phyloP scores from a whole-genome alignment of 2,329 filamentous ascomycete genomes.

The Akanthomyces dipterigenus region DNA sequence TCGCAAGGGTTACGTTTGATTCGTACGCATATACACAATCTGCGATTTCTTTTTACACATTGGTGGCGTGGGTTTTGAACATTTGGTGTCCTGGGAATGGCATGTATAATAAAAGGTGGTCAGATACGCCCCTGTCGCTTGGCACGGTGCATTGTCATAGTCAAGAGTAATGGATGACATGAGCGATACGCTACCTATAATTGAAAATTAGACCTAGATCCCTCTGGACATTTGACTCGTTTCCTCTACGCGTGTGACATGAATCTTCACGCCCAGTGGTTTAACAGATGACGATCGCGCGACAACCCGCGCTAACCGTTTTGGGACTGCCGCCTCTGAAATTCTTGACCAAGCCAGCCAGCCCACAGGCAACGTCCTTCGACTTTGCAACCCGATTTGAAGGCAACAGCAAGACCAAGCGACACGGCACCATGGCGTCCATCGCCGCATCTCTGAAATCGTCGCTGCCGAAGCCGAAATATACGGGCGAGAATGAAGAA shows the following conservation, averaged over 20 bases:
- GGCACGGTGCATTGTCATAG: not conserved
- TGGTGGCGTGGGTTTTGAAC: slow-evolving; percentile 25
- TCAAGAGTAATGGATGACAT: slow-evolving; percentile 11
- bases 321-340: slow-evolving; percentile 23
- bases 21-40: slow-evolving; percentile 14
- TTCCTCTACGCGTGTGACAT: not conserved
- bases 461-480: slow-evolving; percentile 82
- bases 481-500: slow-evolving; percentile 84
- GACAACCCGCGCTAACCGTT: slow-evolving; percentile 22
- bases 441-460: slow-evolving; percentile 67
- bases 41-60: slow-evolving; percentile 21
- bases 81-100: slow-evolving; percentile 20
- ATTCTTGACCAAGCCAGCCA: slow-evolving; percentile 22
- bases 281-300: not conserved
- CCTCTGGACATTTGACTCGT: not conserved
- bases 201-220: not conserved
- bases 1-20: slow-evolving; percentile 62
- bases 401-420: slow-evolving; percentile 16
- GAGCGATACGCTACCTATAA: not conserved
- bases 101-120: slow-evolving; percentile 23
- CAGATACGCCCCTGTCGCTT: not conserved
- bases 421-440: slow-evolving; percentile 48
- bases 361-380: slow-evolving; percentile 14
- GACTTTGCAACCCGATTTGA: slow-evolving; percentile 7
- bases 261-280: not conserved